Percentiles rank a stretch among this genome's conserved stretches.
These are phyloP conservation scores for Mucor racemosus DNA, from an alignment of 371 early-diverging fungal species.

Conservation along the genomic window DNA sequence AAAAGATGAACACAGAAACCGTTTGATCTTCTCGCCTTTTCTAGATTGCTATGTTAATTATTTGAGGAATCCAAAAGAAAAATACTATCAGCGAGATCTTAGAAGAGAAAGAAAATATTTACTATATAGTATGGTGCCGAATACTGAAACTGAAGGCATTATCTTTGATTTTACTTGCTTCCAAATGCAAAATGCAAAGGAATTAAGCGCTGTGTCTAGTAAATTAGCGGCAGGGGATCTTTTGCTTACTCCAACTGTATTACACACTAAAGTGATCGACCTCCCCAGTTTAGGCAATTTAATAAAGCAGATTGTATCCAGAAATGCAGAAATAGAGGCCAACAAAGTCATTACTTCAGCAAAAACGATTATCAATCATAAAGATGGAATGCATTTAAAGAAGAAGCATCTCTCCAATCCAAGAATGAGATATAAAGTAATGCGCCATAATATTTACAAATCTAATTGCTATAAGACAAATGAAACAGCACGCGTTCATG, in stretches of 20 bases:
- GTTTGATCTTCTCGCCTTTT: neutral
- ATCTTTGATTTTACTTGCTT: neutral
- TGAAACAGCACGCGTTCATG: too few species aligned
- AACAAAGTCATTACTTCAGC: too few species aligned
- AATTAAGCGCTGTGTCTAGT: neutral
- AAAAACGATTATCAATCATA: too few species aligned
- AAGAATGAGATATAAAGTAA: too few species aligned
- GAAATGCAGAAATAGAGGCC: neutral
- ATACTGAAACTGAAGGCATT: neutral
- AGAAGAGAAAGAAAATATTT: neutral
- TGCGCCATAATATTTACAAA: too few species aligned
- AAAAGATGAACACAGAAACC: neutral
- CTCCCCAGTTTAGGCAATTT: neutral
- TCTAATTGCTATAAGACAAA: too few species aligned
- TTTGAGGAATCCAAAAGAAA: neutral
- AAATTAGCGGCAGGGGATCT: neutral
- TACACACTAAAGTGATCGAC: neutral
- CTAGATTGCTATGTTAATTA: neutral
- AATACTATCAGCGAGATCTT: neutral
- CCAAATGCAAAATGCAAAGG: neutral
- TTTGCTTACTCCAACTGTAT: neutral
- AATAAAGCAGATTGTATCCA: neutral
- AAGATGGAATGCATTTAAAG: too few species aligned
- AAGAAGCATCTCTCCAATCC: too few species aligned
- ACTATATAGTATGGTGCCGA: neutral